phyloP scores from a whole-genome alignment of 2,329 filamentous ascomycete genomes.

The Coniochaeta sp. region DNA sequence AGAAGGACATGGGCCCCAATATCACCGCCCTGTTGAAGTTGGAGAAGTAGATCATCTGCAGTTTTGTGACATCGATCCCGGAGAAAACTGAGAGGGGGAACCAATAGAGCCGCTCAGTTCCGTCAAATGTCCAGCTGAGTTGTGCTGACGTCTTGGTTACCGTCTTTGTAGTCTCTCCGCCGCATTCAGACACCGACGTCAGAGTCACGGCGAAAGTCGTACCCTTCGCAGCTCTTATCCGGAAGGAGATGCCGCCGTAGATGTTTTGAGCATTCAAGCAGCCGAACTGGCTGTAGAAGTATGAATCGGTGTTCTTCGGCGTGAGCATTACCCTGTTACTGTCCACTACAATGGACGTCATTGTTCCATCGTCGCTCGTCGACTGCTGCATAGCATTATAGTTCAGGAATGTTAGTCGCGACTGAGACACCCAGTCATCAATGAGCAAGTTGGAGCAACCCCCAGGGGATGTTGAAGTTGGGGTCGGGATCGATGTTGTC shows the following conservation, averaged over 20 bases:
- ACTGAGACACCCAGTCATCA: conserved; percentile 57
- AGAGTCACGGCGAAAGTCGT: conserved; percentile 45
- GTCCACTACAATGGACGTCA: conserved; percentile 46
- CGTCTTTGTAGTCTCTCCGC: conserved; percentile 25
- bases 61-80: conserved; percentile 42
- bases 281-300: conserved; percentile 51
- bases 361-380: conserved; percentile 49
- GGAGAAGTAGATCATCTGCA: conserved; percentile 44
- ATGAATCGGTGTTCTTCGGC: conserved; percentile 39
- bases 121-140: conserved; percentile 54
- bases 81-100: conserved; percentile 46
- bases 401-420: conserved; percentile 51
- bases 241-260: conserved; percentile 49
- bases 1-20: conserved; percentile 50
- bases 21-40: conserved; percentile 37
- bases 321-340: conserved; percentile 45
- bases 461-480: too few species aligned
- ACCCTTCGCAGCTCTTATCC: conserved; percentile 45
- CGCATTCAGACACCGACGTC: conserved; percentile 38
- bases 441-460: conserved; percentile 25
- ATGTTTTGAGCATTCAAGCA: conserved; percentile 42
- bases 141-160: conserved; percentile 34
- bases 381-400: conserved; percentile 52
- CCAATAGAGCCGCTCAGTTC: conserved; percentile 51
- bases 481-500: conserved; percentile 8